phyloP scores from a whole-genome alignment of 805 yeast species.

The Metschnikowia cerradonensis region DNA sequence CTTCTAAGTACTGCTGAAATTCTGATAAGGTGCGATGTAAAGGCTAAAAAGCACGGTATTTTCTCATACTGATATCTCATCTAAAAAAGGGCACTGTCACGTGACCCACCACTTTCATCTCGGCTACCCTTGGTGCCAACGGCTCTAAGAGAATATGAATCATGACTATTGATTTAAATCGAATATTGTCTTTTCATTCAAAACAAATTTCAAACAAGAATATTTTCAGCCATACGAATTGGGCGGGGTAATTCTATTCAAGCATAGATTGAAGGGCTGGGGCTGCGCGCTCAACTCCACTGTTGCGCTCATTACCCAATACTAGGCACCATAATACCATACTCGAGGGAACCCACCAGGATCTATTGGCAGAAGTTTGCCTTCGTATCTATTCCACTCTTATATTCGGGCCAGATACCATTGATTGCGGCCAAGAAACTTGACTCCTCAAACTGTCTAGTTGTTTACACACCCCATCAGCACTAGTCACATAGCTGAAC shows the following conservation, averaged over 20 bases:
- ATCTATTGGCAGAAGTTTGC: background rate
- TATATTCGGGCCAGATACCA: background rate
- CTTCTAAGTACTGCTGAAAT: too few relatives aligned
- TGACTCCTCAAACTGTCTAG: background rate
- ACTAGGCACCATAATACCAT: background rate
- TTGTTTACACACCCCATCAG: background rate
- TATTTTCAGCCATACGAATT: too few relatives aligned
- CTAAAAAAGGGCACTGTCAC: too few relatives aligned
- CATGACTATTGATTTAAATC: too few relatives aligned
- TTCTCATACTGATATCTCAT: too few relatives aligned
- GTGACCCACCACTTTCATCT: too few relatives aligned
- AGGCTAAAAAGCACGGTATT: too few relatives aligned
- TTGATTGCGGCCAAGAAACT: background rate
- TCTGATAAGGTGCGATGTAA: too few relatives aligned
- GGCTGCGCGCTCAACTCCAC: background rate
- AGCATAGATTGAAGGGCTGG: background rate
- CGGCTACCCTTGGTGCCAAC: too few relatives aligned
- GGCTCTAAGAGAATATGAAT: too few relatives aligned
- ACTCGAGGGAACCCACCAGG: background rate
- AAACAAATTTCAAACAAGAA: too few relatives aligned
- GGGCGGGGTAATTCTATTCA: background rate
- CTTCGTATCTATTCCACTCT: background rate
- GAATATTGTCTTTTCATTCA: too few relatives aligned
- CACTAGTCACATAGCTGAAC: background rate
- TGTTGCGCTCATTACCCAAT: background rate